phyloP scores from a whole-genome alignment of 331 rosid genomes.

The Quercus lobata region DNA sequence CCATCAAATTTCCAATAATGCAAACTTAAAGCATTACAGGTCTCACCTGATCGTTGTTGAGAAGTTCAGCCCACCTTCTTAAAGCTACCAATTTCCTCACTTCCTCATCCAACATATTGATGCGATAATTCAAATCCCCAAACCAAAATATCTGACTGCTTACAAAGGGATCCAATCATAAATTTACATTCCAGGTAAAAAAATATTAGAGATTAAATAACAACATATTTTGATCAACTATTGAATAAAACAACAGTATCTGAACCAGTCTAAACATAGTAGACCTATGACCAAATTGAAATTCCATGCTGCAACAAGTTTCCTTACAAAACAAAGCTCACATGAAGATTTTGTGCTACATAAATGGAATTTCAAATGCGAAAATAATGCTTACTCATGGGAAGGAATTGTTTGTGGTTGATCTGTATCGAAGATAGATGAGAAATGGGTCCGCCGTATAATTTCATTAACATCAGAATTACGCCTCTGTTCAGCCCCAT shows the following conservation, averaged over 20 bases:
- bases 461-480: constrained; percentile 85
- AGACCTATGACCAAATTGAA: background rate
- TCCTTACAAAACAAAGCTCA: background rate
- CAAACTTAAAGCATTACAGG: constrained; percentile 3
- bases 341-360: background rate
- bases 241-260: background rate
- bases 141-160: constrained; percentile 96
- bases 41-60: constrained; percentile 80
- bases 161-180: constrained; percentile 22
- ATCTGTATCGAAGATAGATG: constrained; percentile 63
- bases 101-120: constrained; percentile 60
- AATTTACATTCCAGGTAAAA: constrained; percentile 4
- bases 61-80: constrained; percentile 73
- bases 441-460: constrained; percentile 69
- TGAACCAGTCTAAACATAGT: background rate
- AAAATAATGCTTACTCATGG: constrained; percentile 69
- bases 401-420: constrained; percentile 85
- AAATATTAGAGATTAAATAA: background rate
- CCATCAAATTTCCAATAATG: background rate
- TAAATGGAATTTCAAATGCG: background rate
- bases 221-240: background rate
- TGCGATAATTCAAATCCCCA: constrained; percentile 93
- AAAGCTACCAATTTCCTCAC: constrained; percentile 59
- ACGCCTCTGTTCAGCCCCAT: constrained; percentile 76
- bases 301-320: background rate